These are phyloP conservation scores for Ascocoryne sarcoides DNA, from an alignment of 2,329 filamentous ascomycete species.

Conservation along the genomic window DNA sequence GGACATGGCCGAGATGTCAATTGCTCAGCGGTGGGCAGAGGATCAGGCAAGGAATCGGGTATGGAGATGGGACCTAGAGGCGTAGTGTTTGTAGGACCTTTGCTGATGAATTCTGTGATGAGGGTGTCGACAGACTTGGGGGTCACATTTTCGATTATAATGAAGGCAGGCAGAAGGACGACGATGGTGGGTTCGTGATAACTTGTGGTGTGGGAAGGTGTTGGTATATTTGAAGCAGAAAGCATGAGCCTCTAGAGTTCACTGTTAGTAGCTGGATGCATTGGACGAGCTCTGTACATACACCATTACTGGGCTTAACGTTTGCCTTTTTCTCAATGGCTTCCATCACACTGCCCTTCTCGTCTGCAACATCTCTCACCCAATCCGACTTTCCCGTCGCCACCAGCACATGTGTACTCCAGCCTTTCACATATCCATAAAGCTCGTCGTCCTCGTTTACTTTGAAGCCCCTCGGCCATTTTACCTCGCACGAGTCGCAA, in stretches of 20 bases:
- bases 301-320: slow-evolving; percentile 56
- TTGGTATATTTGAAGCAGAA: slow-evolving; percentile 83
- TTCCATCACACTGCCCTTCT: slow-evolving; percentile 78
- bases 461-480: slow-evolving; percentile 63
- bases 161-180: slow-evolving; percentile 78
- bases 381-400: slow-evolving; percentile 96
- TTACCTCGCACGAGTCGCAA: slow-evolving; percentile 70
- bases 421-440: slow-evolving; percentile 79
- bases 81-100: slow-evolving; percentile 63
- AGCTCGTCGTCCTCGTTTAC: slow-evolving; percentile 71
- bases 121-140: slow-evolving; percentile 64
- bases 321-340: slow-evolving; percentile 50
- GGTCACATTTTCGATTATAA: slow-evolving; percentile 73
- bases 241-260: slow-evolving; percentile 66
- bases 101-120: slow-evolving; percentile 61
- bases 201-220: slow-evolving; percentile 55
- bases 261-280: slow-evolving; percentile 5
- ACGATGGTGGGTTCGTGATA: slow-evolving; percentile 67
- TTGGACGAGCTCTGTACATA: slow-evolving; percentile 35
- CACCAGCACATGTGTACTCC: slow-evolving; percentile 82
- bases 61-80: slow-evolving; percentile 52
- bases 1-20: slow-evolving; percentile 60
- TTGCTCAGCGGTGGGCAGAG: slow-evolving; percentile 28
- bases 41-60: slow-evolving; percentile 27
- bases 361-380: slow-evolving; percentile 81